A percentile compares a stretch with the other conserved stretches of the same genome.
These are phyloP conservation scores for Ophiosphaerella herpotricha DNA, from an alignment of 2,329 filamentous ascomycete genomes.

Conservation along the genomic window DNA sequence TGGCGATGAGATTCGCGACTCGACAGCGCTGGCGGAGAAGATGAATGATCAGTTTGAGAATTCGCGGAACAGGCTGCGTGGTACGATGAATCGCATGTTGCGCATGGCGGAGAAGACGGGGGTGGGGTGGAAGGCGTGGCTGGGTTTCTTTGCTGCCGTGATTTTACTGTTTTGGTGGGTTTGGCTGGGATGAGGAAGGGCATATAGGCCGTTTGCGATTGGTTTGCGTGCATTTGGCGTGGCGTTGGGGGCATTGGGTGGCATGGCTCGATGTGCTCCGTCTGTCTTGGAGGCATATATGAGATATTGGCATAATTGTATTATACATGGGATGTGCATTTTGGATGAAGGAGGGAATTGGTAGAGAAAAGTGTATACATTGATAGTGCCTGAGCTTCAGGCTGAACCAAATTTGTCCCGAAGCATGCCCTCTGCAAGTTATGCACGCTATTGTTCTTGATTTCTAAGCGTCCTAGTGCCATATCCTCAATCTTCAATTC, in stretches of 20 bases:
- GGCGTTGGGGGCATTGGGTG: not conserved
- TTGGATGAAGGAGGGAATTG: no score
- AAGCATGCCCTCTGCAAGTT: not conserved
- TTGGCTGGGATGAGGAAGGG: constrained; percentile 62
- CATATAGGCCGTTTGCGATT: not conserved
- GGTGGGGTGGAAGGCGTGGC: constrained; percentile 95
- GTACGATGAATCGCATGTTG: constrained; percentile 97
- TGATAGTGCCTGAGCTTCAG: no score
- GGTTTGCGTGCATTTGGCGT: no score
- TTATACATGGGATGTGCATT: no score
- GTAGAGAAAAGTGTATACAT: no score
- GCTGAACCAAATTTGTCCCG: no score
- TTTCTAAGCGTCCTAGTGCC: no score
- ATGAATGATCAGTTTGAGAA: constrained; percentile 96
- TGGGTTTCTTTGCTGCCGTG: constrained; percentile 84
- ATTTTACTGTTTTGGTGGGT: constrained; percentile 87
- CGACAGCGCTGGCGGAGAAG: constrained; percentile 83
- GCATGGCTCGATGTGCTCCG: no score
- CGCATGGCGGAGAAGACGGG: constrained; percentile 93
- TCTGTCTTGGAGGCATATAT: no score
- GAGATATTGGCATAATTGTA: no score
- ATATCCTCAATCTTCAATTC: not conserved
- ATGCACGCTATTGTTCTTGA: no score
- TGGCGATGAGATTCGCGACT: constrained; percentile 92
- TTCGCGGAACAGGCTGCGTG: constrained; percentile 76